These are phyloP conservation scores for Cenchrus purpureus DNA, from an alignment of 176 grass and related monocot species.

Conservation along the genomic window DNA sequence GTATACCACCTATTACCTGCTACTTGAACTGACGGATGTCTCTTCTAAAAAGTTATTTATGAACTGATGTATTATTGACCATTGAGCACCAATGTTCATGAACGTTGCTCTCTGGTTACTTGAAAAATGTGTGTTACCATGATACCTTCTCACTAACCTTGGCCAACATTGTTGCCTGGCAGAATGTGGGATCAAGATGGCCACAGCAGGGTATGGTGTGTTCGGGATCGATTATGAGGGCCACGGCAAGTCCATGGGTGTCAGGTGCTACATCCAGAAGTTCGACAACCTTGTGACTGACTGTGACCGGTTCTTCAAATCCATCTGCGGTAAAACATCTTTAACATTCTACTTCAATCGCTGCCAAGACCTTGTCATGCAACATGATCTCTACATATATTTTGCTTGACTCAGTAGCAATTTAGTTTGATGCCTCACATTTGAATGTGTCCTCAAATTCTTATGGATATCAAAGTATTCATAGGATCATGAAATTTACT, in stretches of 20 bases:
- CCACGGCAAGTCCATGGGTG: constrained; percentile 74
- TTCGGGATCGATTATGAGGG: constrained; percentile 89
- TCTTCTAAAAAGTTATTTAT: not conserved
- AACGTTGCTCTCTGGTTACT: not conserved
- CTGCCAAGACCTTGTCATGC: not conserved
- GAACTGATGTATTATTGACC: not conserved
- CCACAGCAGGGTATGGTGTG: constrained; percentile 62
- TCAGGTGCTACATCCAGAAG: constrained; percentile 83
- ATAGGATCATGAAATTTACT: not conserved
- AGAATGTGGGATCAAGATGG: constrained; percentile 74
- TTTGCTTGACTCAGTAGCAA: not conserved
- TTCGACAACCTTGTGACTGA: constrained; percentile 69
- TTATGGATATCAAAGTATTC: not conserved
- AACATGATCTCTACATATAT: not conserved
- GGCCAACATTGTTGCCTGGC: constrained; percentile 28
- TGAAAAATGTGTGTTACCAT: constrained; percentile 4
- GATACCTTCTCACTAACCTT: constrained; percentile 26
- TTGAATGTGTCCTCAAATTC: not conserved
- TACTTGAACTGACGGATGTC: not conserved
- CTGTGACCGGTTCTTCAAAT: constrained; percentile 79
- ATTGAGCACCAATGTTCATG: not conserved
- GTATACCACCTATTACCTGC: not conserved
- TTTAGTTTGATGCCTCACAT: not conserved
- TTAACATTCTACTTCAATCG: not conserved
- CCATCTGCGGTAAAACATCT: constrained; percentile 61